Evolutionary conservation across 768 basidiomycete genomes (phyloP).

Genomic region (Trametes villosa): DNA sequence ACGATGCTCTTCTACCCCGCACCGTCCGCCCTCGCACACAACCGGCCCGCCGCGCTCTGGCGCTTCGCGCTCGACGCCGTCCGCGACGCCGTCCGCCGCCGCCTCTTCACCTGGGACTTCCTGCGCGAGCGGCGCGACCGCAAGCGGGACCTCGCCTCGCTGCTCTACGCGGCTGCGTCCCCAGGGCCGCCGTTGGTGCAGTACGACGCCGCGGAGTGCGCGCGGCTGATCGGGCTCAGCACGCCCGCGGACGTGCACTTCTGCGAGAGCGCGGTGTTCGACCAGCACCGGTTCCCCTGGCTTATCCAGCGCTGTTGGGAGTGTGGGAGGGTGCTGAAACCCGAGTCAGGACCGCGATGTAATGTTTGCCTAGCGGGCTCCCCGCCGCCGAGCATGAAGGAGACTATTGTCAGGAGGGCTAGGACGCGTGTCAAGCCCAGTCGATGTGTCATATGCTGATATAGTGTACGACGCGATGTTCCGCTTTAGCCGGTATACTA

Average conservation of each 20-base stretch:
- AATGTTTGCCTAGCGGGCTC: background rate
- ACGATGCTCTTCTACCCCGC: conserved; percentile 35
- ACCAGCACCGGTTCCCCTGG: background rate
- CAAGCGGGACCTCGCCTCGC: background rate
- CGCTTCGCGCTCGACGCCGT: conserved; percentile 35
- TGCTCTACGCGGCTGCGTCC: background rate
- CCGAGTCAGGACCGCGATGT: background rate
- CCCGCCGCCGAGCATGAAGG: too few relatives aligned
- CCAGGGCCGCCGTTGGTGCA: background rate
- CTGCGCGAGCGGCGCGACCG: conserved; percentile 34
- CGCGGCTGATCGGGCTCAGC: background rate
- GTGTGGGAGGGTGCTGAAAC: background rate
- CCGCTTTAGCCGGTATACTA: too few relatives aligned
- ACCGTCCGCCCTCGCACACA: conserved; percentile 22
- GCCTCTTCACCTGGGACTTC: conserved; percentile 36
- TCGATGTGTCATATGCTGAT: background rate
- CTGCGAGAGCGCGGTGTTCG: background rate
- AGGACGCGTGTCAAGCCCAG: background rate
- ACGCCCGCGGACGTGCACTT: background rate
- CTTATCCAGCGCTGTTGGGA: background rate
- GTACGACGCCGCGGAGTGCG: background rate
- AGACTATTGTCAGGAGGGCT: background rate
- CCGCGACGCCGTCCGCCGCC: conserved; percentile 26
- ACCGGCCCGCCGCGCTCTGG: conserved; percentile 38
- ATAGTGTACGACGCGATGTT: too few relatives aligned